A percentile compares a stretch with the other conserved stretches of the same genome.
Conservation (phyloP, 1,284 basidiomycete species). For the Chalciporus sp. region DNA sequence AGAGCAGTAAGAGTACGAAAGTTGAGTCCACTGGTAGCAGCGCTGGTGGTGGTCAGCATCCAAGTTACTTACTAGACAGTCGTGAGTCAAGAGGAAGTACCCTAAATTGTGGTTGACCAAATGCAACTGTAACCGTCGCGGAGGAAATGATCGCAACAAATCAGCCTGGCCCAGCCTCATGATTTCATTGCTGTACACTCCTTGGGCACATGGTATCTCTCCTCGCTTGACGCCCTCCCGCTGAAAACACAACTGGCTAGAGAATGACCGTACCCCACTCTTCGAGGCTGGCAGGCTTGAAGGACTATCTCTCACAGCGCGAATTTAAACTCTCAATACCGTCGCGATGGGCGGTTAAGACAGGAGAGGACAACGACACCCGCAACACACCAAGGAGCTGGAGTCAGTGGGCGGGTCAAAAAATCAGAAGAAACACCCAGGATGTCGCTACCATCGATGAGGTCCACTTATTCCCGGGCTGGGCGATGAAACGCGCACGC, state of each 20-base stretch:
- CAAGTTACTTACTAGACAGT: background rate
- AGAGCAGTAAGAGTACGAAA: background rate
- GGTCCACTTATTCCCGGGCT: slow-evolving; percentile 38
- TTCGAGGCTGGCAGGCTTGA: slow-evolving; percentile 40
- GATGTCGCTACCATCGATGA: slow-evolving; percentile 32
- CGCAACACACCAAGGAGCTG: slow-evolving; percentile 37
- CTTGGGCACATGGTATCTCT: background rate
- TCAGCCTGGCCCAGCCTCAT: slow-evolving; percentile 3
- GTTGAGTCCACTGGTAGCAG: background rate
- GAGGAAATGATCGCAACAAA: background rate
- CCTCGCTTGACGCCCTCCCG: background rate
- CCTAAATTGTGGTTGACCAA: no score
- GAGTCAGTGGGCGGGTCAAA: slow-evolving; percentile 53
- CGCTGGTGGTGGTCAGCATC: slow-evolving; percentile 10
- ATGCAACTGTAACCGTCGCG: background rate
- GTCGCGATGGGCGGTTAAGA: slow-evolving; percentile 12
- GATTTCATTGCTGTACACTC: slow-evolving; percentile 11
- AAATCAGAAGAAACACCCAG: slow-evolving; percentile 32
- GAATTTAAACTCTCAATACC: slow-evolving; percentile 33
- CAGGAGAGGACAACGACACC: slow-evolving; percentile 17
- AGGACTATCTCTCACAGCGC: slow-evolving; percentile 42
- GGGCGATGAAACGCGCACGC: slow-evolving; percentile 28
- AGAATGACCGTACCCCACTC: slow-evolving; percentile 39
- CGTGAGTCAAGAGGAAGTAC: no score
- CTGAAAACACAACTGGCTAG: slow-evolving; percentile 25